These are phyloP conservation scores for Lepidium campestre DNA, from an alignment of 441 rosid species.

Conservation along the genomic window DNA sequence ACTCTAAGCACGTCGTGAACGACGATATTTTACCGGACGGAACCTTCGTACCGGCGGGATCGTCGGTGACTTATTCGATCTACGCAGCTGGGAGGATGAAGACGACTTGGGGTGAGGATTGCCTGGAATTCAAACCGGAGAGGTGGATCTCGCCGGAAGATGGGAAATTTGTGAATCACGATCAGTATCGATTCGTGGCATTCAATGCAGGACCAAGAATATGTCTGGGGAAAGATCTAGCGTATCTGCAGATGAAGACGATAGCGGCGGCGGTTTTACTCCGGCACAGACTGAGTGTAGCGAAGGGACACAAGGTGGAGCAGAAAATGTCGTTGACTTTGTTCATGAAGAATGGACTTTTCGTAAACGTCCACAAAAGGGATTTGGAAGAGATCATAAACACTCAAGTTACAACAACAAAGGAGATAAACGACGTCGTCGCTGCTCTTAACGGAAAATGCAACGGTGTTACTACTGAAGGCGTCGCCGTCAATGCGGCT, in stretches of 20 bases:
- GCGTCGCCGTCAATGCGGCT: conserved; percentile 11
- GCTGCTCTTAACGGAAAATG: conserved; percentile 25
- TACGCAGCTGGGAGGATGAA: conserved; percentile 85
- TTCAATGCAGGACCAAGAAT: conserved; percentile 92
- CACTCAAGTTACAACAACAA: conserved; percentile 20
- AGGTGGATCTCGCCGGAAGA: conserved; percentile 75
- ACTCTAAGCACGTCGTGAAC: conserved; percentile 76
- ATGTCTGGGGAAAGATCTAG: conserved; percentile 81
- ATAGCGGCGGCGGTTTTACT: conserved; percentile 75
- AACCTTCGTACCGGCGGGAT: conserved; percentile 84
- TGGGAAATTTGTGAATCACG: conserved; percentile 43
- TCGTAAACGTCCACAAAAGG: conserved; percentile 55
- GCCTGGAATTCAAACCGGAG: conserved; percentile 74
- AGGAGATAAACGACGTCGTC: conserved; percentile 7
- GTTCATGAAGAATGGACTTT: conserved; percentile 86
- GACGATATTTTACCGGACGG: conserved; percentile 91
- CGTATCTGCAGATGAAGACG: conserved; percentile 93
- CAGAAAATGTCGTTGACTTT: conserved; percentile 94
- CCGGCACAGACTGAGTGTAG: conserved; percentile 64
- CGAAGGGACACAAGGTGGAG: conserved; percentile 71
- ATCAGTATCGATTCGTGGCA: conserved; percentile 75
- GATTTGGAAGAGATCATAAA: conserved; percentile 38
- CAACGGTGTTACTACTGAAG: conserved; percentile 12
- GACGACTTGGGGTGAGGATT: conserved; percentile 81
- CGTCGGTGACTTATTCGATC: conserved; percentile 86